A percentile compares a stretch with the other conserved stretches of the same genome.
Conservation (phyloP, 169 alveolate genomes). For the Plasmodium inui region DNA sequence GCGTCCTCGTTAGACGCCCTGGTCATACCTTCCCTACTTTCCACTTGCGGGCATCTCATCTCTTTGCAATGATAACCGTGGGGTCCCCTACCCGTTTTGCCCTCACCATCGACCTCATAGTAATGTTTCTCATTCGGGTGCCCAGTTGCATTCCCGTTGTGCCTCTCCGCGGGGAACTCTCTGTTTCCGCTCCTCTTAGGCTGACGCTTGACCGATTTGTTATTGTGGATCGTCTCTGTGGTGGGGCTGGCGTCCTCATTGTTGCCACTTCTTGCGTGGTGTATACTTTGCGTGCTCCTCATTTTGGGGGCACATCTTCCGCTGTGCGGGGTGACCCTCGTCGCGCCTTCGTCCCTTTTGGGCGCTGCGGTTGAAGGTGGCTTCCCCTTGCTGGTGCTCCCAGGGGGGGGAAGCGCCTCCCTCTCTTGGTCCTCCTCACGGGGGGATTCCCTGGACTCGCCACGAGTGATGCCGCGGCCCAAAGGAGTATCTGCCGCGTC, state of each 20-base stretch:
- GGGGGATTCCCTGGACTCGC: background rate
- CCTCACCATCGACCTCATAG: background rate
- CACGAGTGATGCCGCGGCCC: background rate
- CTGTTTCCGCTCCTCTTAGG: background rate
- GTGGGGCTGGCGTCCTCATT: background rate
- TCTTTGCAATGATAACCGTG: background rate
- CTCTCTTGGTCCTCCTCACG: background rate
- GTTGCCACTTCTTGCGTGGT: background rate
- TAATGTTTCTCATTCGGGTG: slow-evolving; percentile 13
- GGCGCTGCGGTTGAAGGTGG: background rate
- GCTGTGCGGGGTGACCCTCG: background rate
- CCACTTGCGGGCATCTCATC: background rate
- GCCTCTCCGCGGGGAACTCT: background rate
- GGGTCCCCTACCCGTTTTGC: background rate
- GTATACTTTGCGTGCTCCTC: background rate
- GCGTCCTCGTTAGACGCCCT: background rate
- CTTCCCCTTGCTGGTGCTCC: background rate
- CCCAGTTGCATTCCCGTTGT: background rate
- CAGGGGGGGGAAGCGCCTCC: background rate
- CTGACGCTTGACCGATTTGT: background rate
- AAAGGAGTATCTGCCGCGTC: background rate
- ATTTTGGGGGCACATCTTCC: background rate
- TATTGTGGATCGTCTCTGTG: background rate
- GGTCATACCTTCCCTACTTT: background rate
- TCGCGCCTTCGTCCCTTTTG: background rate